Base-by-base conservation (phyloP, 179 eudicot species). In the Beta lomatogona region DNA sequence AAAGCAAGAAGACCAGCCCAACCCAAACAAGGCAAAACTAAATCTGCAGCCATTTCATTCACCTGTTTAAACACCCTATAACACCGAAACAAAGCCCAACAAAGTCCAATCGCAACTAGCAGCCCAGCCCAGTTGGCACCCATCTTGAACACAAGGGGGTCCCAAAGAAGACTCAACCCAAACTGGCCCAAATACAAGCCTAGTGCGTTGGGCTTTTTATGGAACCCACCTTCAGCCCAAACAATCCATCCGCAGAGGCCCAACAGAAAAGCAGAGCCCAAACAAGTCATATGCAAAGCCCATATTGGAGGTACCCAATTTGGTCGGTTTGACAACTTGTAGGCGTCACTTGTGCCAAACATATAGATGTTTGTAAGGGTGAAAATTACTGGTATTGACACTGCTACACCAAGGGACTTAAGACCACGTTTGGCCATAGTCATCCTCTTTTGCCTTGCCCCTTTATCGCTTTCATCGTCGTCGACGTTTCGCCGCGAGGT, bases 201-300 rank as follows among this genome's bases (percentile, higher is more conserved):
- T 71, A 89, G 19, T 0, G 83, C 83, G 0, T 10, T 64, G 9
- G 95, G 95, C 80, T 77, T 77, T 67, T 84, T 79, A 52, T 92
- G 97, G 50, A 95, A 90, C 84, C 98, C 98, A 9, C 97, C 99
- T 5, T 92, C 92, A 19, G 93, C 97, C 99, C 99, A 95, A 3
- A 94, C 92, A 0, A 95, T 87, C 98, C 98, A 95, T 0, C 89
- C 97, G 13, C 93, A 88, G 1, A 92, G 85, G 82, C 98, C 95
- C 94, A 93, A 88, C 0, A 95, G 79, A 2, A 81, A 48, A 0
- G 93, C 77, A 6, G 89, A 87, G 13, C 81, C 89, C 76, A 93
- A 64, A 21, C 89, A 88, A 8, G 92, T 82, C 28, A 81, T 67
- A 73, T 93, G 95, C 15, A 95, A 46, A 61, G 89, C 85, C 98